These are phyloP conservation scores for Suaeda aralocaspica DNA, from an alignment of 148 eudicot species.

Conservation along the genomic window DNA sequence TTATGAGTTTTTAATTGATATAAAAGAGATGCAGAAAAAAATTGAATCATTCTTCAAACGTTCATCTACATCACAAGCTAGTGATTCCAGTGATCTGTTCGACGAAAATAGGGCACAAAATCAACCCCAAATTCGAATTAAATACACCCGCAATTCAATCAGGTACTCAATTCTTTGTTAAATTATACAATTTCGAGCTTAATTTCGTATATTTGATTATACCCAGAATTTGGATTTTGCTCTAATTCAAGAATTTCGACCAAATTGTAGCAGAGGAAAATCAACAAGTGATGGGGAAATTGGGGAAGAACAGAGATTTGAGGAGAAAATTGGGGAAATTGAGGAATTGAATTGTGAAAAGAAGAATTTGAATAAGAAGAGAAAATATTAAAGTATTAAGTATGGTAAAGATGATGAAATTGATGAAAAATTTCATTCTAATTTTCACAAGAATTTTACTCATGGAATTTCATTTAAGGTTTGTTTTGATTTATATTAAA, in stretches of 20 bases:
- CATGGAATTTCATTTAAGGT: slow-evolving; percentile 83
- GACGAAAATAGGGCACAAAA: slow-evolving; percentile 17
- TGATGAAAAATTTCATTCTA: slow-evolving; percentile 71
- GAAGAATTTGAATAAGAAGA: slow-evolving; percentile 62
- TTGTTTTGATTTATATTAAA: not conserved
- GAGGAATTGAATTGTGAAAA: slow-evolving; percentile 22
- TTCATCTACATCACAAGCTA: slow-evolving; percentile 16
- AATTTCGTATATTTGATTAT: not conserved
- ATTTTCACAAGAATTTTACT: slow-evolving; percentile 70
- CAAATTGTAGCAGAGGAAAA: slow-evolving; percentile 8
- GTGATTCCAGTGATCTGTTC: slow-evolving; percentile 17
- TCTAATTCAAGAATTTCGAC: not conserved
- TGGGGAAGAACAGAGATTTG: slow-evolving; percentile 30
- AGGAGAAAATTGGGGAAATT: slow-evolving; percentile 16
- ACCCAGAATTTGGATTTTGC: too few species aligned
- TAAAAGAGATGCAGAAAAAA: slow-evolving; percentile 48
- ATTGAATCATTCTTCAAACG: slow-evolving; percentile 58
- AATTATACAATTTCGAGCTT: not conserved
- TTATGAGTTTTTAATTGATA: too few species aligned
- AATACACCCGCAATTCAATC: slow-evolving; percentile 44
- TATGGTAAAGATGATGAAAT: slow-evolving; percentile 73
- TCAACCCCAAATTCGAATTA: slow-evolving; percentile 41
- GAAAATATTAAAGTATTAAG: slow-evolving; percentile 78
- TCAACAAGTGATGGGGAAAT: slow-evolving; percentile 20
- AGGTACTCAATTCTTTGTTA: slow-evolving; percentile 18